Percentiles rank a stretch among this genome's conserved stretches.
Evolutionary conservation across 768 basidiomycete species (phyloP).

Genomic region (Coprinopsis sp.): DNA sequence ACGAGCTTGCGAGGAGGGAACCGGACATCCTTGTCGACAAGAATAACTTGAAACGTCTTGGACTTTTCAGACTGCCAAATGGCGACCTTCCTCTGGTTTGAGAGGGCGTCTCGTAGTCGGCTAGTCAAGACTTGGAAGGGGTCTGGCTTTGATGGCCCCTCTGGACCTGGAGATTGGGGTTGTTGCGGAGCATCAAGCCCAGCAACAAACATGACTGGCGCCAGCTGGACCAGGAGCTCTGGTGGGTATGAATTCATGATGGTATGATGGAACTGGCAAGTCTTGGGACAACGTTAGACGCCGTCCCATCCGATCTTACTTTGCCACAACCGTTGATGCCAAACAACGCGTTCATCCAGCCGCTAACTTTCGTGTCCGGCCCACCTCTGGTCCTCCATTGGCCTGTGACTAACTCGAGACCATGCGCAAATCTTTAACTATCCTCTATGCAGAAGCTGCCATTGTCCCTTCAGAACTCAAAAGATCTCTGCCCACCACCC

Average conservation of each 20-base stretch:
- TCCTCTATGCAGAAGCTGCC: too few species aligned
- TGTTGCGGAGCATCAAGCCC: constrained; percentile 54
- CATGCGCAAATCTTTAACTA: too few species aligned
- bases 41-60: constrained; percentile 73
- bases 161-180: constrained; percentile 17
- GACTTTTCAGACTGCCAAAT: constrained; percentile 72
- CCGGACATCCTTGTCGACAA: constrained; percentile 79
- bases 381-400: too few species aligned
- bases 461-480: too few species aligned
- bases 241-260: constrained; percentile 90
- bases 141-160: constrained; percentile 36
- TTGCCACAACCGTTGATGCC: neutral
- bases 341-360: neutral
- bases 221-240: constrained; percentile 84
- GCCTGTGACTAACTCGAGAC: neutral
- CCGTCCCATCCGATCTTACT: neutral
- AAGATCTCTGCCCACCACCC: too few species aligned
- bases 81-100: constrained; percentile 55
- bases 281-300: neutral
- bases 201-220: constrained; percentile 93
- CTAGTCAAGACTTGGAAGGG: constrained; percentile 54
- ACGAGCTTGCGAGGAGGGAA: constrained; percentile 86
- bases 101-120: constrained; percentile 67
- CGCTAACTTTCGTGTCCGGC: too few species aligned
- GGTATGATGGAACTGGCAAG: neutral